Evolutionary conservation across 129 eudicot species (phyloP), one percentile per base, ranked within the genome.

Genomic region (Chrysanthemum lavandulifolium): DNA sequence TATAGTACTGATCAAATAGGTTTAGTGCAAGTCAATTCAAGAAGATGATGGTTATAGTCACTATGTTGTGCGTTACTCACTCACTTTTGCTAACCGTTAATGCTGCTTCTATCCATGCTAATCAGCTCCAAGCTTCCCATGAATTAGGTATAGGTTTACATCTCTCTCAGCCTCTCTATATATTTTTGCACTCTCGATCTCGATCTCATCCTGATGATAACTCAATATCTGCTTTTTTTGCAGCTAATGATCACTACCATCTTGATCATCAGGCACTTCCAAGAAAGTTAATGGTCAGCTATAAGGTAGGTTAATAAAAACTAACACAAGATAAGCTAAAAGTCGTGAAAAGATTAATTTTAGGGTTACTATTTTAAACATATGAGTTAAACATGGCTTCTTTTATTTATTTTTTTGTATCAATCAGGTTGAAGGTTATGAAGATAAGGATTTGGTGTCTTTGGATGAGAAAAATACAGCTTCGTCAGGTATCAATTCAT

Each of bases 241-340:
- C 49, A 77, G 81, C 31, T 52, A 71, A 53, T 43, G 72, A 47
- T 40, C 45, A 40, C 53, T 9, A 47, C 66, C 72, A 53, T 57
- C 72, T 36, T 71, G 54, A 63, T 70, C 72, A 78, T 52, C 76
- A 13, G 40, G 62, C 66, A 77, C 13, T 52, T 10, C 67, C 81
- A 71, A 78, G 81, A 63, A 78, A 78, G 81, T 71, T 78, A 50
- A 62, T 70, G 52, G 54, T 64, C 16, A 14, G 54, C 63, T 52
- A 21, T 18, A 61, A 69, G 65, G 76, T 77, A 15, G 60, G 51
- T 76, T 57, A 11, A 13, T 25, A 66, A 8, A 14, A 23, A 19
- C 43, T 23, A 45, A 47, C 29, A 53, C 31, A 54, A 65, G 50
- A 13, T 53, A 19, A 64, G 47, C 47, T 40, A 40, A 40, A 7